Evolutionary conservation across 2,329 filamentous ascomycete species (phyloP).

Genomic region (Penicillium sp.): DNA sequence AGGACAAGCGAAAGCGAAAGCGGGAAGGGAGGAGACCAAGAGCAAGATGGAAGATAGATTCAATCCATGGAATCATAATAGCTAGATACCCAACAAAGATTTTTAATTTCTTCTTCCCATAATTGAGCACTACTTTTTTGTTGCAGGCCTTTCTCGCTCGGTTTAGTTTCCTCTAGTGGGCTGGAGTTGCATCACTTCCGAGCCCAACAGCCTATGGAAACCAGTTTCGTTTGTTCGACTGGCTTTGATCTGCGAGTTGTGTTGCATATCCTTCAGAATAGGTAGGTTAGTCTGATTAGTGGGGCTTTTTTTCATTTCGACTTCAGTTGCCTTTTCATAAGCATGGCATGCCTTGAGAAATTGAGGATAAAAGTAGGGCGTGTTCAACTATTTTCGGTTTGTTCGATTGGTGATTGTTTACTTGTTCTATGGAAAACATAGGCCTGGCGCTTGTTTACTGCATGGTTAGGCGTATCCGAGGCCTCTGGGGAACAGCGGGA

Average conservation of each 20-base stretch:
- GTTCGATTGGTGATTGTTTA: neutral
- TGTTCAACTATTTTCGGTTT: neutral
- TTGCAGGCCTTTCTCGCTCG: conserved; percentile 12
- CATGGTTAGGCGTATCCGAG: neutral
- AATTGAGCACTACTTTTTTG: neutral
- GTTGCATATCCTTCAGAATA: neutral
- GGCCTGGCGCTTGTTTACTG: too few species aligned
- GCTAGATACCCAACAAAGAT: neutral
- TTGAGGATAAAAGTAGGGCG: neutral
- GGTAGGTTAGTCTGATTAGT: neutral
- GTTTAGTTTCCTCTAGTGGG: conserved; percentile 26
- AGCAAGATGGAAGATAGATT: neutral
- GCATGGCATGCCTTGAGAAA: neutral
- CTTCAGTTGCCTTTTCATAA: neutral
- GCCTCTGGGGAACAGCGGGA: neutral
- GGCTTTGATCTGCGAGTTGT: neutral
- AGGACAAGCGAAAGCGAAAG: neutral
- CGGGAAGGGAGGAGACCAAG: neutral
- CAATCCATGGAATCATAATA: neutral
- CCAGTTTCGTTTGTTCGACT: neutral
- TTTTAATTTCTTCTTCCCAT: neutral
- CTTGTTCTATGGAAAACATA: neutral
- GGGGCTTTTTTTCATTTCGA: neutral
- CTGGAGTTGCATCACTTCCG: conserved; percentile 20
- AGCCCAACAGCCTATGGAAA: neutral